These are phyloP conservation scores for Polytrichum formosum DNA, from an alignment of 225 moss, liverwort and hornwort species.

Conservation along the genomic window DNA sequence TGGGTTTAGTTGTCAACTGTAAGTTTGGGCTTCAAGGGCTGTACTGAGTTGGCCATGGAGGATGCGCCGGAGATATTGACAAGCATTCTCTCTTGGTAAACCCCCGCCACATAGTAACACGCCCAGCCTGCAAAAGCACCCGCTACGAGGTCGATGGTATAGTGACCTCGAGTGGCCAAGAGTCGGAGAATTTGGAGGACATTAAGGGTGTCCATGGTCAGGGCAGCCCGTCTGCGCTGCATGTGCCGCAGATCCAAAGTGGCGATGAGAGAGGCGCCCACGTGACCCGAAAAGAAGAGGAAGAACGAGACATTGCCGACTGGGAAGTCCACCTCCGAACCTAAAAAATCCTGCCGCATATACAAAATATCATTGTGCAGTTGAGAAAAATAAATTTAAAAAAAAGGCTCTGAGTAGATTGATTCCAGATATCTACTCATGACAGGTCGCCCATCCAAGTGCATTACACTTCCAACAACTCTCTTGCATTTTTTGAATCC, in stretches of 20 bases:
- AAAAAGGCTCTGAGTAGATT: too few relatives aligned
- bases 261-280: constrained; percentile 47
- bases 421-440: too few relatives aligned
- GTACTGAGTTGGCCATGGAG: too few relatives aligned
- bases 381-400: too few relatives aligned
- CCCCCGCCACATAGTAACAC: constrained; percentile 29
- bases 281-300: constrained; percentile 56
- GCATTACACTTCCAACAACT: too few relatives aligned
- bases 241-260: constrained; percentile 27
- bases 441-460: too few relatives aligned
- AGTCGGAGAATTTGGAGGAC: constrained; percentile 35
- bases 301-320: constrained; percentile 41
- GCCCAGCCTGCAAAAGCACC: constrained; percentile 45
- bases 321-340: constrained; percentile 39
- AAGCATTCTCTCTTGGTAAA: constrained; percentile 34
- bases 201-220: constrained; percentile 24
- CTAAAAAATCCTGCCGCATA: constrained; percentile 24
- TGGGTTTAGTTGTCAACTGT: too few relatives aligned
- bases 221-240: constrained; percentile 6
- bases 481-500: too few relatives aligned
- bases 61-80: neutral
- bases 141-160: constrained; percentile 42
- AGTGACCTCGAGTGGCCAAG: constrained; percentile 47
- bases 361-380: too few relatives aligned
- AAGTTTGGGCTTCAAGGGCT: too few relatives aligned